Conservation (phyloP, 176 grass and related monocot genomes). For the Cenchrus fungigraminus region DNA sequence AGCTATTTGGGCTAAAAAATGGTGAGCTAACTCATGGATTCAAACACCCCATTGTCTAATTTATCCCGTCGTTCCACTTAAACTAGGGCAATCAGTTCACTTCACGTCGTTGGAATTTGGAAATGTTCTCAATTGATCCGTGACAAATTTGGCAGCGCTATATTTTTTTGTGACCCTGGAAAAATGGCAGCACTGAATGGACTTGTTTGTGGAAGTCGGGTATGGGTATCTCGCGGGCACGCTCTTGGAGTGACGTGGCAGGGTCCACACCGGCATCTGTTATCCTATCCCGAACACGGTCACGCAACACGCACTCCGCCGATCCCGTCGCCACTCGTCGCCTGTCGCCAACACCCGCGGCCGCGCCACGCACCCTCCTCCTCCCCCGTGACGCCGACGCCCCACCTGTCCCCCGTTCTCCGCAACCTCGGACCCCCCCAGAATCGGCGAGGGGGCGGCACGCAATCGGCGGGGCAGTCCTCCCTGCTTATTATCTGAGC, state of each 20-base stretch:
- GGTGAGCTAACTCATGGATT: too few species aligned
- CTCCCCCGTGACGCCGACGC: conserved; percentile 20
- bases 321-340: conserved; percentile 1
- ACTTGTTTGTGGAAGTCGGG: too few species aligned
- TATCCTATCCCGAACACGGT: neutral
- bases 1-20: too few species aligned
- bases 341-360: neutral
- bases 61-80: too few species aligned
- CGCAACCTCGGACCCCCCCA: neutral
- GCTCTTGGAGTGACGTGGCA: conserved; percentile 18
- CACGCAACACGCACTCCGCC: neutral
- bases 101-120: too few species aligned
- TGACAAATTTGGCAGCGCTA: too few species aligned
- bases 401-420: neutral
- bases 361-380: conserved; percentile 1
- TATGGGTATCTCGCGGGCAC: neutral
- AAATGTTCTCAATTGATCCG: too few species aligned
- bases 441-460: neutral
- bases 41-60: too few species aligned
- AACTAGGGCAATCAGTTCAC: too few species aligned
- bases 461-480: neutral
- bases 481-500: neutral
- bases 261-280: neutral
- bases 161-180: too few species aligned
- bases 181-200: too few species aligned